Percentiles rank a stretch among this genome's conserved stretches.
Evolutionary conservation across 2,329 filamentous ascomycete species (phyloP).

Genomic region (Ophidiomyces ophidiicola): DNA sequence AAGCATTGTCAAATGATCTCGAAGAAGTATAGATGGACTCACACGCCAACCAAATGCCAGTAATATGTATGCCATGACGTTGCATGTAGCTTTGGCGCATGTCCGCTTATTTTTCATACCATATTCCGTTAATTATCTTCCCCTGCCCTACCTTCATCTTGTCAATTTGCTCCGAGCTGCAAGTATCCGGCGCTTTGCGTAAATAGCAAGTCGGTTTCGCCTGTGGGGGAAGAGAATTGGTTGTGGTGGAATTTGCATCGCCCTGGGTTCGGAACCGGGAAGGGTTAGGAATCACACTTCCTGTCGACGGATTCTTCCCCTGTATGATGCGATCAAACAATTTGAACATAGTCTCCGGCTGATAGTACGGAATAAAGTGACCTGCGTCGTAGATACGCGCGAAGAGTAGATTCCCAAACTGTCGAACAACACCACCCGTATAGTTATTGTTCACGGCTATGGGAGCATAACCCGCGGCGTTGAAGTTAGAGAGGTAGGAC

Average conservation of each 20-base stretch:
- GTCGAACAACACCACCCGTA: constrained; percentile 53
- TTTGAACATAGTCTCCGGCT: constrained; percentile 42
- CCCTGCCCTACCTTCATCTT: constrained; percentile 42
- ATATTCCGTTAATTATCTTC: constrained; percentile 48
- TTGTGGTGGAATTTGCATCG: constrained; percentile 44
- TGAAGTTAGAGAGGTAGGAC: constrained; percentile 44
- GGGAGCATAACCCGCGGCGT: constrained; percentile 56
- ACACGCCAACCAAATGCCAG: too few relatives aligned
- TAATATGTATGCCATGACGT: too few relatives aligned
- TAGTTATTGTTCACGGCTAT: constrained; percentile 55
- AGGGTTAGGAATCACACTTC: constrained; percentile 37
- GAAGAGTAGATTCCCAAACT: constrained; percentile 63
- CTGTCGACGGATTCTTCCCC: constrained; percentile 36
- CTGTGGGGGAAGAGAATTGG: constrained; percentile 40
- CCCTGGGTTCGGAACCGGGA: constrained; percentile 47
- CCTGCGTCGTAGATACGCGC: constrained; percentile 46
- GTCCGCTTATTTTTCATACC: constrained; percentile 34
- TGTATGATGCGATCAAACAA: constrained; percentile 43
- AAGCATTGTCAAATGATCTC: too few relatives aligned
- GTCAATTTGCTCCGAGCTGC: constrained; percentile 39
- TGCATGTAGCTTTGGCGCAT: too few relatives aligned
- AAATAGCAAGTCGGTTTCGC: constrained; percentile 50
- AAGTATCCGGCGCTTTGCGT: constrained; percentile 41
- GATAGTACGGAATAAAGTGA: constrained; percentile 41
- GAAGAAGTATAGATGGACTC: too few relatives aligned